Base-by-base conservation (phyloP, 805 yeast genomes). In the Candida saitoana region DNA sequence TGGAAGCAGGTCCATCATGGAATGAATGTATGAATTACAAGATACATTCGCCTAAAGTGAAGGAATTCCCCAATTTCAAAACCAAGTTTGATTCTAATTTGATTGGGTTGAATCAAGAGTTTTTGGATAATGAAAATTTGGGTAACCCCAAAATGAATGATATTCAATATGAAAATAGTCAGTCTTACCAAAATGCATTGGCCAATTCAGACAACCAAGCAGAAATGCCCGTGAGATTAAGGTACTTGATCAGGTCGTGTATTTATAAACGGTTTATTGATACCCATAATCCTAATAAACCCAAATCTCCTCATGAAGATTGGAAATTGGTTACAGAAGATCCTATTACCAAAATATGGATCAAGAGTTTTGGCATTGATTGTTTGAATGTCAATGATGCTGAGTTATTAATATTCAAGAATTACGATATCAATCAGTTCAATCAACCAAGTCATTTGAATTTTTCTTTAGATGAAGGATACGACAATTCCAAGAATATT, bases 241-340 rank as follows among this genome's bases (percentile, higher is more conserved):
- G 69, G 50, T 74, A 68, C 48, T 60, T 83, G 48, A 65, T 83
- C 34, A 71, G 82, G 47, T 73, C 86, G 7, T 78, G 83, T 51
- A 61, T 81, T 25, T 77, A 74, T 46, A 80, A 80, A 55, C 66
- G 70, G 38, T 72, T 63, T 42, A 49, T 74, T 33, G 75, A 73
- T 34, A 38, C 20, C 16, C 36, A 29, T 16, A 35, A 40, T 27
- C 6, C 30, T 25, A 29, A 40, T 11, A 22, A 36, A 33, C 20
- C 18, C 19, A 36, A 36, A 5, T 27, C 51, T n/a, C 46, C 48
- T 17, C 41, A 38, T 3, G 57, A 57, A 20, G 59, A 68, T 27
- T 84, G 89, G 89, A 63, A 66, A 18, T 58, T 82, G 18, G 69
- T 83, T 4, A 74, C 87, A 4, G 91, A 84, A 55, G 87, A 82